A percentile compares a stretch with the other conserved stretches of the same genome.
Conservation (phyloP, 2,329 filamentous ascomycete genomes). For the Penicillium sclerotigenum region DNA sequence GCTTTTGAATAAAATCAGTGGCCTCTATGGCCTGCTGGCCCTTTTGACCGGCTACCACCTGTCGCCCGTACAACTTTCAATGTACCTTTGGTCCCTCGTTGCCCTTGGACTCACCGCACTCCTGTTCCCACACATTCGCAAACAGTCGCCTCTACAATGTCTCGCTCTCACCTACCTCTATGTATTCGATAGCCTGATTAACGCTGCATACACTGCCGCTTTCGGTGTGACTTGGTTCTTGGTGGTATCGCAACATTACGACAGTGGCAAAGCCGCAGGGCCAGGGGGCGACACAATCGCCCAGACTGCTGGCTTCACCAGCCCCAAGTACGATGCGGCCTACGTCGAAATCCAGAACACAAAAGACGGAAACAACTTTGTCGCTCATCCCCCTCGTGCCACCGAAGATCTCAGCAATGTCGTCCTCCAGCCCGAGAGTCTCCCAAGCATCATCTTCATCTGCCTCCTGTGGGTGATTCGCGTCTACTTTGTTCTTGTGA, state of each 20-base stretch:
- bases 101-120: slow-evolving; percentile 65
- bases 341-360: slow-evolving; percentile 51
- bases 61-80: slow-evolving; percentile 77
- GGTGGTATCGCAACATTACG: slow-evolving; percentile 59
- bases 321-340: slow-evolving; percentile 59
- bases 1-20: slow-evolving; percentile 88
- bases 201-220: slow-evolving; percentile 73
- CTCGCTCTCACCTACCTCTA: slow-evolving; percentile 83
- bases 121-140: slow-evolving; percentile 76
- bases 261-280: slow-evolving; percentile 44
- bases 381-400: slow-evolving; percentile 46
- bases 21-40: slow-evolving; percentile 84
- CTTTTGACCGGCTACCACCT: slow-evolving; percentile 82
- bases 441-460: slow-evolving; percentile 76
- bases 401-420: slow-evolving; percentile 58
- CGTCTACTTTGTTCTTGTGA: slow-evolving; percentile 77
- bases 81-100: slow-evolving; percentile 83
- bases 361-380: slow-evolving; percentile 45
- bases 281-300: slow-evolving; percentile 57
- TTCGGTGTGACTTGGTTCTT: slow-evolving; percentile 88
- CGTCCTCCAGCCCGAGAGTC: slow-evolving; percentile 62
- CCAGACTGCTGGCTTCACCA: slow-evolving; percentile 63
- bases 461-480: slow-evolving; percentile 69
- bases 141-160: slow-evolving; percentile 73
- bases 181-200: slow-evolving; percentile 75